A percentile compares a stretch with the other conserved stretches of the same genome.
phyloP scores from a whole-genome alignment of 148 eudicot genomes.

The Spergularia marina region DNA sequence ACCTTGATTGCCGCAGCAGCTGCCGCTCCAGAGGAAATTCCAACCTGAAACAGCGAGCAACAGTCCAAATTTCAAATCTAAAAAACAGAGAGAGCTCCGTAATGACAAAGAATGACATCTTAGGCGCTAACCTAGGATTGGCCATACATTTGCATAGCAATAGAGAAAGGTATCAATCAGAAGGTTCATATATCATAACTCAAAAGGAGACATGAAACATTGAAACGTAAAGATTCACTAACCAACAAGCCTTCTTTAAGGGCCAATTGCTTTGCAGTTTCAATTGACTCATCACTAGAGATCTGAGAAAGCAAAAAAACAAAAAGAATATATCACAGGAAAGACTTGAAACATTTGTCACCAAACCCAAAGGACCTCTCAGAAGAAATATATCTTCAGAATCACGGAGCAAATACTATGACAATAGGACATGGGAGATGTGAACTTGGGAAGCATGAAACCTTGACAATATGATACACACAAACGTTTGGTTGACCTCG shows the following conservation, averaged over 20 bases:
- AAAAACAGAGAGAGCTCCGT: neutral
- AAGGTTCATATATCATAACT: neutral
- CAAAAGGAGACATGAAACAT: neutral
- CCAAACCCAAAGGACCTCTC: neutral
- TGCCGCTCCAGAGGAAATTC: constrained; percentile 97
- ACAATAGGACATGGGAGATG: neutral
- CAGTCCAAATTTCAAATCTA: neutral
- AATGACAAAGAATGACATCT: neutral
- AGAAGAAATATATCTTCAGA: neutral
- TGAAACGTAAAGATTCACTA: constrained; percentile 31
- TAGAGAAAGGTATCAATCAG: neutral
- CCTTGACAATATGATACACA: neutral
- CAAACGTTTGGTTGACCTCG: neutral
- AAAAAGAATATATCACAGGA: neutral
- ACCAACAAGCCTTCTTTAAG: constrained; percentile 97
- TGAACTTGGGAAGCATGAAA: neutral
- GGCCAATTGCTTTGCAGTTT: constrained; percentile 90
- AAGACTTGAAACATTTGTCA: neutral
- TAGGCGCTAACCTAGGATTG: neutral
- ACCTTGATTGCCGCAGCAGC: constrained; percentile 84
- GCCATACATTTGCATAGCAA: neutral
- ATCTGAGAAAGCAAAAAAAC: constrained; percentile 44
- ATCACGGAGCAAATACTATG: neutral
- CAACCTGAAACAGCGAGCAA: constrained; percentile 52
- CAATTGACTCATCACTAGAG: constrained; percentile 90